Evolutionary conservation across 2,329 filamentous ascomycete genomes (phyloP).

Genomic region (Erysiphe neolycopersici): DNA sequence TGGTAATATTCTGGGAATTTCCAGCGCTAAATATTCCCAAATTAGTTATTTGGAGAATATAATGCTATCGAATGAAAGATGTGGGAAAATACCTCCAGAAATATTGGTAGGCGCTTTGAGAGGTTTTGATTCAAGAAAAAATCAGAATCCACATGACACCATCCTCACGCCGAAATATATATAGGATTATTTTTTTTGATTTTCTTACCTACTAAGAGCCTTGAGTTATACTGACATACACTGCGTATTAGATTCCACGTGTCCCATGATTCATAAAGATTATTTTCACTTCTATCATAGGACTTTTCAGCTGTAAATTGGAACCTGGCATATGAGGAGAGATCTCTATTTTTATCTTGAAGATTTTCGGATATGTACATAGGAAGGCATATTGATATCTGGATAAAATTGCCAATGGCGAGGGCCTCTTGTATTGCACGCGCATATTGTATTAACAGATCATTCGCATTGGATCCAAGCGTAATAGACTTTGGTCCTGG

Average conservation of each 20-base stretch:
- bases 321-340: conserved; percentile 11
- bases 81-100: conserved; percentile 10
- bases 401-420: conserved; percentile 45
- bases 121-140: conserved; percentile 6
- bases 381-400: conserved; percentile 55
- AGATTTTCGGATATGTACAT: conserved; percentile 75
- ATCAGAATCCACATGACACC: background rate
- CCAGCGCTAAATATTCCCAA: conserved; percentile 15
- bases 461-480: conserved; percentile 20
- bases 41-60: background rate
- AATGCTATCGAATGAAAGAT: background rate
- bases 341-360: conserved; percentile 19
- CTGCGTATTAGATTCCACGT: conserved; percentile 74
- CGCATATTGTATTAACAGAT: conserved; percentile 47
- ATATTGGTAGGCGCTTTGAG: conserved; percentile 7
- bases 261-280: conserved; percentile 68
- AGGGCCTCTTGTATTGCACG: conserved; percentile 63
- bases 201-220: conserved; percentile 59
- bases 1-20: conserved; percentile 30
- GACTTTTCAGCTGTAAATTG: conserved; percentile 14
- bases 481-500: conserved; percentile 45
- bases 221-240: conserved; percentile 58
- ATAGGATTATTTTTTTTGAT: conserved; percentile 8
- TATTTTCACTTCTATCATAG: conserved; percentile 22
- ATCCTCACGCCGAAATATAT: background rate